Evolutionary conservation across 2,329 filamentous ascomycete genomes (phyloP).

Genomic region (Celoporthe dispersa): DNA sequence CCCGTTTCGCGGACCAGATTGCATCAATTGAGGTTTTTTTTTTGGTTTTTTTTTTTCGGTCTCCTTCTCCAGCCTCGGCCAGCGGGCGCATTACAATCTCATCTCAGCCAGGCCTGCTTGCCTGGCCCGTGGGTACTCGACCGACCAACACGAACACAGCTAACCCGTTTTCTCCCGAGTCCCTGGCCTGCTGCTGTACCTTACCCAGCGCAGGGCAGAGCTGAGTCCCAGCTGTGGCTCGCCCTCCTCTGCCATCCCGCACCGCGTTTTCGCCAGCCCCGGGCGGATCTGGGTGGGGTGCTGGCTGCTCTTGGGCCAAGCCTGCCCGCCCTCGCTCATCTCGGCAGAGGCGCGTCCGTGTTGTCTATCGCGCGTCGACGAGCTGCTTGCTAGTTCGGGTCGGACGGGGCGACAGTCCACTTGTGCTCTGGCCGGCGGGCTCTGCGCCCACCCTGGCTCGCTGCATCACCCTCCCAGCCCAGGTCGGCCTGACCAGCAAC

Average conservation of each 20-base stretch:
- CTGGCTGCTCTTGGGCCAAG: neutral
- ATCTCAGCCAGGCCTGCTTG: neutral
- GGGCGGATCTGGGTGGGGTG: neutral
- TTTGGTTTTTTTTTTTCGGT: too few relatives aligned
- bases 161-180: neutral
- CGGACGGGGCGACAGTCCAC: neutral
- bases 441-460: neutral
- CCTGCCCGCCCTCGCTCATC: neutral
- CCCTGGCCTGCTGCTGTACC: neutral
- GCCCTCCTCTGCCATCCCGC: neutral
- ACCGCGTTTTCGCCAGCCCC: neutral
- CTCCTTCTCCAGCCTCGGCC: too few relatives aligned
- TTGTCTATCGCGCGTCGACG: neutral
- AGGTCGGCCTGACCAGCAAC: neutral
- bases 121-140: neutral
- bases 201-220: neutral
- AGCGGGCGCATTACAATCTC: slow-evolving; percentile 10
- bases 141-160: neutral
- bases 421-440: neutral
- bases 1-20: too few relatives aligned
- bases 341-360: neutral
- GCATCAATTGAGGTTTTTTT: too few relatives aligned
- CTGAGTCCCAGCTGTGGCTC: neutral
- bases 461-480: neutral
- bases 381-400: neutral